Evolutionary conservation across 495 filamentous ascomycete species (phyloP), one percentile per base, ranked within the genome.

Genomic region (Aspergillus sclerotiicarbonarius): DNA sequence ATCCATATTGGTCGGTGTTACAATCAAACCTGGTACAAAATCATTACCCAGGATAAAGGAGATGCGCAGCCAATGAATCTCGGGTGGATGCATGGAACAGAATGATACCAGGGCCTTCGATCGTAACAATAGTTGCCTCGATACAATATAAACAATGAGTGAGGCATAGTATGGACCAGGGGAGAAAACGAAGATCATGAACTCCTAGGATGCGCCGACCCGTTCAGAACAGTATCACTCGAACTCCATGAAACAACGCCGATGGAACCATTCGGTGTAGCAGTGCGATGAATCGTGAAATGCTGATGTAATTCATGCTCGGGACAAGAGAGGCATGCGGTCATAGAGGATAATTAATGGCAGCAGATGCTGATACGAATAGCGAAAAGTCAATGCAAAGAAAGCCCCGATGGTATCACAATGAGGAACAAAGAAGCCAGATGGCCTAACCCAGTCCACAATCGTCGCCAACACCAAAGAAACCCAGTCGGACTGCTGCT

Each of bases 131-230:
- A 57, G 48, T 20, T 29, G 43, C 19, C 35, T 59, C 47, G 41
- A 56, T 33, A 49, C 39, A 54, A 35, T 39, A 56, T 59, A 9
- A 45, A 52, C 21, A 47, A 44, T 19, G 19, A 21, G 16, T 25
- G 29, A 51, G 18, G 35, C 6, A 9, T 20, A 31, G 13, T 15
- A 18, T 35, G 12, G 10, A 32, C 41, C 15, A n/a, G 18, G 30
- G 13, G 37, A 32, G 37, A 30, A 21, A 39, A 54, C 43, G 47
- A 53, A 57, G 30, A 21, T 43, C 35, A 60, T 45, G 45, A 69
- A 69, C 64, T 51, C 67, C 67, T 53, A 60, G 51, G 45, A 64
- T 62, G 64, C 63, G 63, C 67, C 67, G 48, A 46, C 54, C 54
- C 47, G 54, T 57, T 59, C 55, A 30, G 44, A 56, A 52, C 60